These are phyloP conservation scores for Kalmusia sp. DNA, from an alignment of 2,329 filamentous ascomycete genomes.

Conservation along the genomic window DNA sequence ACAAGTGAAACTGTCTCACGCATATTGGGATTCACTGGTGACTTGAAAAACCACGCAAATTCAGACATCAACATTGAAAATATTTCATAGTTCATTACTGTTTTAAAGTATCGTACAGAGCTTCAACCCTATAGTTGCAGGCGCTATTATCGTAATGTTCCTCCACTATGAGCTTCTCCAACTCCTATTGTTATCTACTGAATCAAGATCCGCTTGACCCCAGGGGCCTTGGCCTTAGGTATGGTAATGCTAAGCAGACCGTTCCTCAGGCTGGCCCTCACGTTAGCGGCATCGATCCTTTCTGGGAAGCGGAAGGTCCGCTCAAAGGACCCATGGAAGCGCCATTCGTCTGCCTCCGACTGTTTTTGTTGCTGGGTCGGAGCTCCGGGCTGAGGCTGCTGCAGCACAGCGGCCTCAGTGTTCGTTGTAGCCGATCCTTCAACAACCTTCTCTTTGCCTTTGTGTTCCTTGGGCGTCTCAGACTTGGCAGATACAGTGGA, in stretches of 20 bases:
- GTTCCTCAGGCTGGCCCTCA: conserved; percentile 69
- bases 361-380: conserved; percentile 18
- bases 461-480: conserved; percentile 26
- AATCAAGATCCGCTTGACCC: conserved; percentile 36
- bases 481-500: conserved; percentile 30
- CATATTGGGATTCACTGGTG: no score
- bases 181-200: conserved; percentile 21
- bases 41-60: no score
- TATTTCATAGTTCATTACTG: no score
- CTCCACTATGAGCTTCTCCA: not conserved
- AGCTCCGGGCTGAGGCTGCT: conserved; percentile 26
- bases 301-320: conserved; percentile 73
- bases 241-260: conserved; percentile 70
- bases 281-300: conserved; percentile 67
- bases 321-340: conserved; percentile 70
- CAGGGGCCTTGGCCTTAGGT: conserved; percentile 62
- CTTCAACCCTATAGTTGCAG: no score
- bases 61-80: no score
- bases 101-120: no score
- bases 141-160: not conserved
- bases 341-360: conserved; percentile 36
- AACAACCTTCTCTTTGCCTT: conserved; percentile 39
- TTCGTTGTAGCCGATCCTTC: conserved; percentile 12
- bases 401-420: conserved; percentile 23
- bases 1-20: no score